These are phyloP conservation scores for Sporothrix inflata DNA, from an alignment of 2,329 filamentous ascomycete genomes.

Conservation along the genomic window DNA sequence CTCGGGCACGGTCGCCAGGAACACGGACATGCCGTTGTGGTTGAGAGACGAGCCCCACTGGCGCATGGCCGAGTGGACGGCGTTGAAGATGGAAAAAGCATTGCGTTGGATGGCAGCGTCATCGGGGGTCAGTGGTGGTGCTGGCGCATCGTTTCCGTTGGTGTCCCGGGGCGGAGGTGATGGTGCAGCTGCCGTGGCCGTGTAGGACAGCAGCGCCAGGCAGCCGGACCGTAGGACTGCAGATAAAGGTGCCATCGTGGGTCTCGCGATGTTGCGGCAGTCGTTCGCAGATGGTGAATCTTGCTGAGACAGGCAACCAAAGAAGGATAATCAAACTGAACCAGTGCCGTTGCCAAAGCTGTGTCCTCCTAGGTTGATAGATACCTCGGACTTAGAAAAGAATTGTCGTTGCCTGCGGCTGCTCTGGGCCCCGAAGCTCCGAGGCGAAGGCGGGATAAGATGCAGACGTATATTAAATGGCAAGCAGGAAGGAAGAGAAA, in stretches of 20 bases:
- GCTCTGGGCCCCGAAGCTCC: not conserved
- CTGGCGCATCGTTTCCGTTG: not conserved
- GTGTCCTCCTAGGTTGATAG: not conserved
- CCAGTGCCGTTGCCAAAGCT: not conserved
- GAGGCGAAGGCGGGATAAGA: not conserved
- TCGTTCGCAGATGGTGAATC: not conserved
- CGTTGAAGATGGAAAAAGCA: constrained; percentile 71
- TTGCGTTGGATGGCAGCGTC: constrained; percentile 51
- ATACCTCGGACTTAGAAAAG: not conserved
- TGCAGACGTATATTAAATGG: not conserved
- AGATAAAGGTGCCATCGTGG: constrained; percentile 2
- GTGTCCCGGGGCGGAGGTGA: not conserved
- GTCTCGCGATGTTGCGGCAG: not conserved
- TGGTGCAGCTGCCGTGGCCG: not conserved
- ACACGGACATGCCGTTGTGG: constrained; percentile 76
- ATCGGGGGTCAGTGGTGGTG: constrained; percentile 41
- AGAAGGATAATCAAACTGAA: too few relatives aligned
- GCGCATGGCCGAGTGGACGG: constrained; percentile 70
- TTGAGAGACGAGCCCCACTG: constrained; percentile 74
- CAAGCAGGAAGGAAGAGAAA: not conserved
- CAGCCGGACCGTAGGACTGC: not conserved
- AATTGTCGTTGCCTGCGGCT: not conserved
- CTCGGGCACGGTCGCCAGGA: constrained; percentile 65
- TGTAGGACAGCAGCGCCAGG: not conserved
- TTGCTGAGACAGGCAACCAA: not conserved